Evolutionary conservation across 306 rosid species (phyloP).

Genomic region (Carpinus fangiana): DNA sequence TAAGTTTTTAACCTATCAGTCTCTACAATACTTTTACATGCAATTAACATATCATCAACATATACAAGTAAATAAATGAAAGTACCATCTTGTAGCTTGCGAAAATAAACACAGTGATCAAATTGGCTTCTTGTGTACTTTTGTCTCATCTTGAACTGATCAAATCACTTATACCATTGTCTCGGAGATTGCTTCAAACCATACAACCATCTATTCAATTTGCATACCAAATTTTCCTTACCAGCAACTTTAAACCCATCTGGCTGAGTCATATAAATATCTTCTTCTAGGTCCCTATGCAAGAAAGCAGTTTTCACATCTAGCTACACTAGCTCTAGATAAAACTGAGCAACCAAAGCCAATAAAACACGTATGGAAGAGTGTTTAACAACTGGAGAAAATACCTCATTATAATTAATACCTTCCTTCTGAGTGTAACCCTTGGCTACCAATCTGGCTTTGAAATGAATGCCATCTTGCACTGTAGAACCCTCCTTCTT

Average conservation of each 20-base stretch:
- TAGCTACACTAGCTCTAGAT: background rate
- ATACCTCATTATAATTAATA: background rate
- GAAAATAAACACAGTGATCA: too few relatives aligned
- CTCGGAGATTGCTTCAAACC: background rate
- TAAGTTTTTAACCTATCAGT: background rate
- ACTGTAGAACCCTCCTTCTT: too few relatives aligned
- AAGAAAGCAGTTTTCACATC: conserved; percentile 8
- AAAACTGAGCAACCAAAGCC: background rate
- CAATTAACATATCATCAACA: background rate
- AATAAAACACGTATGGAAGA: background rate
- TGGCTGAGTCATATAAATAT: background rate
- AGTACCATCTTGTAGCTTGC: too few relatives aligned
- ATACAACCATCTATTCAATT: background rate
- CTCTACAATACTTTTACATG: background rate
- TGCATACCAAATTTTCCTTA: background rate
- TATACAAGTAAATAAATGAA: background rate
- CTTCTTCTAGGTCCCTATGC: background rate
- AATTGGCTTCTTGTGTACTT: too few relatives aligned
- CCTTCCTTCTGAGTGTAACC: background rate
- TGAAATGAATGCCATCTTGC: too few relatives aligned
- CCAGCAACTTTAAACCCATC: background rate
- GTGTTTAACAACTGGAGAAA: background rate
- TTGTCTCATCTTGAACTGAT: too few relatives aligned
- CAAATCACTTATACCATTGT: background rate
- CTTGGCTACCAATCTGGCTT: background rate